These are phyloP conservation scores for Antrodiella citrinella DNA, from an alignment of 768 basidiomycete species.

Conservation along the genomic window DNA sequence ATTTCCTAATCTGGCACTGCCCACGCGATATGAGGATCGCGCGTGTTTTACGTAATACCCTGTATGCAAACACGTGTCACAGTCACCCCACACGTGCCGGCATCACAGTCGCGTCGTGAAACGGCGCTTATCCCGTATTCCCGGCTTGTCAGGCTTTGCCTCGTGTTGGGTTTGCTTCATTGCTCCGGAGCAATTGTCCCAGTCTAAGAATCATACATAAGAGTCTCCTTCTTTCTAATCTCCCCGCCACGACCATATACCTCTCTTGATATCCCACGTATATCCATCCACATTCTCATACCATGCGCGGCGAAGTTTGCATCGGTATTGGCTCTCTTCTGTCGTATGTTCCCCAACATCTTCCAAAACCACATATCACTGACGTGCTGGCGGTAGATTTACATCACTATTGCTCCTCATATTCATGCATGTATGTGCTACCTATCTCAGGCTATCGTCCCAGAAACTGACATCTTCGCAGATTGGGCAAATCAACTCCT, in stretches of 20 bases:
- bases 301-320: constrained; percentile 71
- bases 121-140: background rate
- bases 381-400: constrained; percentile 30
- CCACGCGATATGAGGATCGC: background rate
- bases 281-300: background rate
- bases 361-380: constrained; percentile 6
- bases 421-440: constrained; percentile 63
- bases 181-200: background rate
- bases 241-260: background rate
- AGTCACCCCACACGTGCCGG: background rate
- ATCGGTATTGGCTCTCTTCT: constrained; percentile 64
- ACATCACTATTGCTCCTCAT: constrained; percentile 53
- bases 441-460: constrained; percentile 9
- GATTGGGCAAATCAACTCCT: constrained; percentile 81
- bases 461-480: constrained; percentile 25
- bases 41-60: too few species aligned
- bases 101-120: background rate
- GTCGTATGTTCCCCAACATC: constrained; percentile 40
- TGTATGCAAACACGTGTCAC: background rate
- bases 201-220: background rate
- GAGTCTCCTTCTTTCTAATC: background rate
- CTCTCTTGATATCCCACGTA: constrained; percentile 3
- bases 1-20: background rate
- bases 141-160: background rate
- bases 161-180: background rate